Conservation (phyloP, 306 rosid genomes). For the Quercus robur region DNA sequence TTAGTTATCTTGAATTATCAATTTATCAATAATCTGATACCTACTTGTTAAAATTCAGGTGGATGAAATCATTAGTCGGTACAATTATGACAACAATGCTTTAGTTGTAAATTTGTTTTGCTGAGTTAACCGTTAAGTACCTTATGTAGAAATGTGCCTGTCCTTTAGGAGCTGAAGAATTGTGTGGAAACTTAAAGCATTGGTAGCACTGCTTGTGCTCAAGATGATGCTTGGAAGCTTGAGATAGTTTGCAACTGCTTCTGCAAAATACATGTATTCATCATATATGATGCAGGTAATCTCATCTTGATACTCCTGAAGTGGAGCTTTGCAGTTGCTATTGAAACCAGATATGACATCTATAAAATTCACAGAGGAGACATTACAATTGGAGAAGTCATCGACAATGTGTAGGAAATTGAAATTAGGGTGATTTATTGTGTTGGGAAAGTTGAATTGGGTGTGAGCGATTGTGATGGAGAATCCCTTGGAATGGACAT, state of each 20-base stretch:
- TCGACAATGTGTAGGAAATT: conserved; percentile 24
- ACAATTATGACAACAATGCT: no score
- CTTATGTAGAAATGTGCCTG: conserved; percentile 31
- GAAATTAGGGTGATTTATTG: conserved; percentile 18
- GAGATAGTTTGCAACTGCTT: conserved; percentile 26
- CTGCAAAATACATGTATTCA: conserved; percentile 22
- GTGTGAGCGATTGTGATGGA: background rate
- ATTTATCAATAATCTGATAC: no score
- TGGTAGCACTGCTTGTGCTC: conserved; percentile 32
- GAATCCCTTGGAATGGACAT: conserved; percentile 36
- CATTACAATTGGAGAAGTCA: conserved; percentile 18
- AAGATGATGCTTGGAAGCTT: conserved; percentile 29
- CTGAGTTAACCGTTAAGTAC: background rate
- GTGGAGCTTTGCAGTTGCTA: conserved; percentile 19
- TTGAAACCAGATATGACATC: conserved; percentile 9
- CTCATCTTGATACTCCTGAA: conserved; percentile 18
- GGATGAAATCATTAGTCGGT: no score
- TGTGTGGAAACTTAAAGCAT: conserved; percentile 24
- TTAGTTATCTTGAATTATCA: no score
- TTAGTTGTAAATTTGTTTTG: no score
- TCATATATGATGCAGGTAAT: conserved; percentile 38
- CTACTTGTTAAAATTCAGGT: no score
- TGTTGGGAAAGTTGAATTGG: background rate
- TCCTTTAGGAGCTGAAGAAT: conserved; percentile 9
- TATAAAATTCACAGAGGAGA: conserved; percentile 15